Evolutionary conservation across 192 early-diverging fungal genomes (phyloP).

Genomic region (Bifiguratus adelaidae): DNA sequence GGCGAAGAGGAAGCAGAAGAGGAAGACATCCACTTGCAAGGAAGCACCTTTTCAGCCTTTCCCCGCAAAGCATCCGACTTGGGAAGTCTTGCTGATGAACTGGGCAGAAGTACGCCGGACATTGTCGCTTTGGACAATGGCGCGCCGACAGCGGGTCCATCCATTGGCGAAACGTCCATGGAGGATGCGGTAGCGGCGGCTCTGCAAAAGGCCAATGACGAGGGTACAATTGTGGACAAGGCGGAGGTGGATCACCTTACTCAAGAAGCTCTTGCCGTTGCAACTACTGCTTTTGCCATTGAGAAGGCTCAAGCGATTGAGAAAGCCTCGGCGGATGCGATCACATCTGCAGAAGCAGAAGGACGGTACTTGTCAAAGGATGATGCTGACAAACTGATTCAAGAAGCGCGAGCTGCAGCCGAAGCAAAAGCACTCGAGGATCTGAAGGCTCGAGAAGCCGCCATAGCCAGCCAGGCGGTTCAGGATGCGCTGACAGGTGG

Average conservation of each 20-base stretch:
- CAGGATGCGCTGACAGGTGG: not conserved
- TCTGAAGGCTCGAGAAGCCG: not conserved
- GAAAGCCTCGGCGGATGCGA: constrained; percentile 13
- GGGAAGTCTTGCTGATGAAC: too few species aligned
- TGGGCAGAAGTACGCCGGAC: too few species aligned
- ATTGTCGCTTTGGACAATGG: constrained; percentile 1
- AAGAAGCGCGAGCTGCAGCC: constrained; percentile 1
- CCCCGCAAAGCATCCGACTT: too few species aligned
- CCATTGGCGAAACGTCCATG: not conserved
- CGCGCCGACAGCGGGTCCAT: not conserved
- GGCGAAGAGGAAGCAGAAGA: too few species aligned
- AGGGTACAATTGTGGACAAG: not conserved
- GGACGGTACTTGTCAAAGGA: not conserved
- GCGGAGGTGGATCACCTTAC: not conserved
- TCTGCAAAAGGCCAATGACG: not conserved
- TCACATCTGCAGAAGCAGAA: constrained; percentile 11
- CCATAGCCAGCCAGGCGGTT: not conserved
- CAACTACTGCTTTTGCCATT: not conserved
- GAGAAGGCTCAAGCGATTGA: too few species aligned
- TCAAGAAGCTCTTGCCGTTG: not conserved
- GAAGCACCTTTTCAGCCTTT: too few species aligned
- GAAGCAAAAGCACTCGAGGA: not conserved
- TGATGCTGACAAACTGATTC: not conserved
- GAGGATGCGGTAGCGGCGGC: constrained; percentile 4
- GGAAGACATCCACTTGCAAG: too few species aligned